Percentiles rank a stretch among this genome's conserved stretches.
phyloP scores from a whole-genome alignment of 768 basidiomycete species.

The Boletus huronensis region DNA sequence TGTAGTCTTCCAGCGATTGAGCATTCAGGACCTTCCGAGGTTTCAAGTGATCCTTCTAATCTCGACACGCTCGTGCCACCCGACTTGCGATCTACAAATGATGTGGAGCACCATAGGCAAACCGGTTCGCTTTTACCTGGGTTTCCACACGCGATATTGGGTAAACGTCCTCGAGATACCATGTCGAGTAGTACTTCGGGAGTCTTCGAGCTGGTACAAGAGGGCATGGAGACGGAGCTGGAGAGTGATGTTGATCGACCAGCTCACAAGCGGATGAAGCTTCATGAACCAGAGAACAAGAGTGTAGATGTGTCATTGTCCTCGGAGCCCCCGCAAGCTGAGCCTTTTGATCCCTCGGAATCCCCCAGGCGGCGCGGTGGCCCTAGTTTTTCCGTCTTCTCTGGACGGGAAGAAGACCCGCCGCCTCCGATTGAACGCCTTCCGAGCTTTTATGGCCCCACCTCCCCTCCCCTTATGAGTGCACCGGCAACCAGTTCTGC shows the following conservation, averaged over 20 bases:
- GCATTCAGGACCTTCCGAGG: conserved; percentile 16
- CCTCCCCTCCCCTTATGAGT: conserved; percentile 38
- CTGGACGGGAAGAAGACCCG: conserved; percentile 40
- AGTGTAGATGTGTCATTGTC: conserved; percentile 11
- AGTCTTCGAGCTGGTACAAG: conserved; percentile 41
- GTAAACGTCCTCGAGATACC: conserved; percentile 64
- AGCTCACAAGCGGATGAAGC: conserved; percentile 51
- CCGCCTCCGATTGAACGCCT: conserved; percentile 52
- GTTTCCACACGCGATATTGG: conserved; percentile 47
- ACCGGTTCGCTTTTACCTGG: conserved; percentile 31
- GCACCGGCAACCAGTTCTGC: conserved; percentile 44
- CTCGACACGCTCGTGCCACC: conserved; percentile 12
- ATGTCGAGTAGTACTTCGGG: conserved; percentile 41
- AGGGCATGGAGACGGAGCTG: conserved; percentile 38
- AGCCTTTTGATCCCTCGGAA: conserved; percentile 13
- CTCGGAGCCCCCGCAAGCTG: conserved; percentile 13
- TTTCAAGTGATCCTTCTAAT: conserved; percentile 21
- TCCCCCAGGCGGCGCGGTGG: conserved; percentile 26
- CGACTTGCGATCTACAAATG: conserved; percentile 6
- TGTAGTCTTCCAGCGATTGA: conserved; percentile 21
- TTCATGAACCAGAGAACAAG: conserved; percentile 27
- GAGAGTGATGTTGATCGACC: conserved; percentile 41
- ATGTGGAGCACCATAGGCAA: conserved; percentile 12
- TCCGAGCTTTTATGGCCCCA: conserved; percentile 47
- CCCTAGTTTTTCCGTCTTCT: conserved; percentile 48